Evolutionary conservation across 306 rosid genomes (phyloP), one percentile per base, ranked within the genome.

Genomic region (Prunus armeniaca): DNA sequence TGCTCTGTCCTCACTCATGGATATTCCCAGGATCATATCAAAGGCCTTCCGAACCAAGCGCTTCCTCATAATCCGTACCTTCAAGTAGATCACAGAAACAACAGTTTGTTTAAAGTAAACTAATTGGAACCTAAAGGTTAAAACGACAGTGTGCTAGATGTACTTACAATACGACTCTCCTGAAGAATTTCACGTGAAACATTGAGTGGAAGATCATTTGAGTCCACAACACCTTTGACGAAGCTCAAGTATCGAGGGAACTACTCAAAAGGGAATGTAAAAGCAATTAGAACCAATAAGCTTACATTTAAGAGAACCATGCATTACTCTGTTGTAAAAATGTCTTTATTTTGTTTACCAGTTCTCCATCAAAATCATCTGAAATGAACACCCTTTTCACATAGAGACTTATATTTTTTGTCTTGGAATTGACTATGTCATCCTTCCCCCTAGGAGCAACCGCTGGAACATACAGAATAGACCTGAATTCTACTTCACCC

Each of bases 121-220:
- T 64, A 30, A 41, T 6, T 65, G 14, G 51, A 65, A 32, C 68
- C 45, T 57, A 72, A 61, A 24, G 22, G 43, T 54, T 61, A 82
- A 34, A 65, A 38, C 43, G 12, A 65, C 0, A 67, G 27, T 6
- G 14, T 18, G 25, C 63, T 52, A 50, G 70, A 50, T 57, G 55
- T 63, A 81, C 97, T 83, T 87, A 95, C 98, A 51, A 96, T 82
- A 69, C 97, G 92, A 76, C 98, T 96, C 82, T 96, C 99, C 88
- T 96, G 99, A 83, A 92, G 99, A 84, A 96, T 91, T 84, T 96
- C 99, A 72, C 98, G 97, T 12, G 99, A 96, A 71, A 92, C 97
- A 76, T 96, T 96, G 78, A 96, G 98, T 56, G 99, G 99, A 78
- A 96, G 99, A 82, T 92, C 98, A 81, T 90, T 87, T 2, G 99